Evolutionary conservation across 768 basidiomycete genomes (phyloP).

Genomic region (Panellus pusillus): DNA sequence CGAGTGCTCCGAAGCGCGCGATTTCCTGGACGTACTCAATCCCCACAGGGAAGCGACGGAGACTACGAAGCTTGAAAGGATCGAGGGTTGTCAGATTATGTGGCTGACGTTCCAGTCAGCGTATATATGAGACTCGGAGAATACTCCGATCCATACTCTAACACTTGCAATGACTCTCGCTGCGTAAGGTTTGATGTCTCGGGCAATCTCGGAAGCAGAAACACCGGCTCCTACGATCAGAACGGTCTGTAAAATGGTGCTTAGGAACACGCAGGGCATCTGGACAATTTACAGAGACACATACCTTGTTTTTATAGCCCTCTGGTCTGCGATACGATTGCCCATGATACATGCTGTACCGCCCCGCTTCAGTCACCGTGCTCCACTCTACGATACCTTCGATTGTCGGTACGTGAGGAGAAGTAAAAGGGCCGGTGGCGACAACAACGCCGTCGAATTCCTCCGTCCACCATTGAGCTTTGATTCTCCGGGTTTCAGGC

Average conservation of each 20-base stretch:
- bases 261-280: too few relatives aligned
- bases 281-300: too few relatives aligned
- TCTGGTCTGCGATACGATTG: slow-evolving; percentile 31
- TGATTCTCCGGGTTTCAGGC: slow-evolving; percentile 16
- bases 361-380: slow-evolving; percentile 14
- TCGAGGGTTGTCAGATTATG: too few relatives aligned
- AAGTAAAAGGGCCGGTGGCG: slow-evolving; percentile 30
- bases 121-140: too few relatives aligned
- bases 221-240: too few relatives aligned
- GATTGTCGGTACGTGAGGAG: slow-evolving; percentile 30
- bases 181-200: not conserved
- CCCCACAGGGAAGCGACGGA: too few relatives aligned
- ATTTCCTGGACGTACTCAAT: slow-evolving; percentile 23
- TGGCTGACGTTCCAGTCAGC: too few relatives aligned
- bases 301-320: slow-evolving; percentile 27
- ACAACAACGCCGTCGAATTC: slow-evolving; percentile 35
- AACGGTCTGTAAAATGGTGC: too few relatives aligned
- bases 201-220: too few relatives aligned
- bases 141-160: too few relatives aligned
- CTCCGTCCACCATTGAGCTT: too few relatives aligned
- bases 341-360: slow-evolving; percentile 26
- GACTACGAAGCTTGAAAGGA: too few relatives aligned
- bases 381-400: slow-evolving; percentile 30
- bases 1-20: slow-evolving; percentile 22
- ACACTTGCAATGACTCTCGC: not conserved